A percentile compares a stretch with the other conserved stretches of the same genome.
Evolutionary conservation across 345 rosid species (phyloP).

Genomic region (Melaleuca alternifolia): DNA sequence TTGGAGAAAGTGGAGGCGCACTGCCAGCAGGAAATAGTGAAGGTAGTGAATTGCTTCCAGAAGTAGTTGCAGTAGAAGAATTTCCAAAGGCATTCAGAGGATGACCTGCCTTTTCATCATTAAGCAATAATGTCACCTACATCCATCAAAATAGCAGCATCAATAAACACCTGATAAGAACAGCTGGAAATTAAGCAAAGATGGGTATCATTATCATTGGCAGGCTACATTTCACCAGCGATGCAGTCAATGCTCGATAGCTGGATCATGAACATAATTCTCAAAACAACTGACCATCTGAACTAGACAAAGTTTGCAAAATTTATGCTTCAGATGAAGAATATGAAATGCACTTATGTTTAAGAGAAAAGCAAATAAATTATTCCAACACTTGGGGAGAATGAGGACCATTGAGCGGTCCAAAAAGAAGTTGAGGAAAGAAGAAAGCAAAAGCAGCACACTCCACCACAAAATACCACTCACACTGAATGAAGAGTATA

Average conservation of each 20-base stretch:
- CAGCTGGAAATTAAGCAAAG: background rate
- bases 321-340: background rate
- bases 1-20: constrained; percentile 95
- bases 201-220: background rate
- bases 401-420: background rate
- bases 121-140: constrained; percentile 64
- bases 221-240: background rate
- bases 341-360: background rate
- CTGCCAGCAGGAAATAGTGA: constrained; percentile 96
- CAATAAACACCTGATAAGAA: background rate
- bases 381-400: background rate
- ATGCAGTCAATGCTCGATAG: background rate
- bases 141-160: background rate
- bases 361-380: background rate
- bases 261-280: background rate
- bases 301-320: background rate
- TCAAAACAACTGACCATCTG: background rate
- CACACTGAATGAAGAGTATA: background rate
- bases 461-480: background rate
- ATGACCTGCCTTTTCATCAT: constrained; percentile 71
- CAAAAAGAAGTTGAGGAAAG: background rate
- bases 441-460: background rate
- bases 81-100: constrained; percentile 65
- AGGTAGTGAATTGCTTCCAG: constrained; percentile 57
- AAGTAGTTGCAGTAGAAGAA: constrained; percentile 44